Percentiles rank a stretch among this genome's conserved stretches.
Evolutionary conservation across 352 stramenopile species (phyloP).

Genomic region (Pythium brassicae): DNA sequence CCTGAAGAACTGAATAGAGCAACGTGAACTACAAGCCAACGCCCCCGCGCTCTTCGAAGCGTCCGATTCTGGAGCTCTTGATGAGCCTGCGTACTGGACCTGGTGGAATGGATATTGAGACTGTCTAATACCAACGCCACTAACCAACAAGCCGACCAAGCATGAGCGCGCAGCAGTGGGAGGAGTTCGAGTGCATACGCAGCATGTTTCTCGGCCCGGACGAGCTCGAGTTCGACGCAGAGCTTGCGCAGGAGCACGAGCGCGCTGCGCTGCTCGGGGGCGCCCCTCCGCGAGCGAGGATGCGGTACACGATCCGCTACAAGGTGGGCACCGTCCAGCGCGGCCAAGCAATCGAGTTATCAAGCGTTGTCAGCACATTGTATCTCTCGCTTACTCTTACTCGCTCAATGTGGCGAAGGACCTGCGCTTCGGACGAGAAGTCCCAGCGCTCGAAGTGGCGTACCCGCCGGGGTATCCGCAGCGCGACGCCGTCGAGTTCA

Average conservation of each 20-base stretch:
- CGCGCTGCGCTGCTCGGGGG: slow-evolving; percentile 6
- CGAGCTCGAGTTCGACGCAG: slow-evolving; percentile 38
- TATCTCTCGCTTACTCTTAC: too few species aligned
- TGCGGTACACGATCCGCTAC: slow-evolving; percentile 48
- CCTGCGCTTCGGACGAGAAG: slow-evolving; percentile 13
- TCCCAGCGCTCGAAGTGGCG: slow-evolving; percentile 41
- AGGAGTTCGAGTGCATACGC: slow-evolving; percentile 73
- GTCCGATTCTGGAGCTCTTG: not conserved
- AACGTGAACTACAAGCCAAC: too few species aligned
- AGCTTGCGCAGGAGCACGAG: slow-evolving; percentile 24
- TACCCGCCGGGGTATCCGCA: slow-evolving; percentile 41
- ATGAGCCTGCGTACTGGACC: too few species aligned
- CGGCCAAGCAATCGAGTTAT: not conserved
- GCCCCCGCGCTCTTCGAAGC: too few species aligned
- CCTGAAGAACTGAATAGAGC: too few species aligned
- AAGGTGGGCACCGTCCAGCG: slow-evolving; percentile 18
- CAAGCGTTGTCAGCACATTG: not conserved
- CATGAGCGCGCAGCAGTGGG: slow-evolving; percentile 28
- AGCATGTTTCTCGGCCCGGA: slow-evolving; percentile 60
- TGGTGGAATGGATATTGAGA: too few species aligned
- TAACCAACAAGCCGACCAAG: not conserved
- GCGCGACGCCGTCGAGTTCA: slow-evolving; percentile 22
- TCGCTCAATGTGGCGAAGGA: not conserved
- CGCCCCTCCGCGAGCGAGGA: slow-evolving; percentile 8
- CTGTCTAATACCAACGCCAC: too few species aligned